phyloP scores from a whole-genome alignment of 2,329 filamentous ascomycete species.

The Ceratocystiopsis minuta region DNA sequence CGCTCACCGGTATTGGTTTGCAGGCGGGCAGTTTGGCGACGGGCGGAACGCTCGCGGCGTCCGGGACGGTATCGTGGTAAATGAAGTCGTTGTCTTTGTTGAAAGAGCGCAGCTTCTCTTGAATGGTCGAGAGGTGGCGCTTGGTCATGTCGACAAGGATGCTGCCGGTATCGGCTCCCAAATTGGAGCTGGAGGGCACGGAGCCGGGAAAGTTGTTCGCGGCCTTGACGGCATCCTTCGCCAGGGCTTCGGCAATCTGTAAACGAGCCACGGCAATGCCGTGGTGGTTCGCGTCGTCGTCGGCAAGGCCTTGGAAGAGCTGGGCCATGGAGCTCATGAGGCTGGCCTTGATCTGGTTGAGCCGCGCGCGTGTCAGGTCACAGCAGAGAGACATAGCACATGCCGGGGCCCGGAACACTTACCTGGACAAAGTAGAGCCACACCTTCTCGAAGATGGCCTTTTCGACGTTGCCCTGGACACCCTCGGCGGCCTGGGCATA shows the following conservation, averaged over 20 bases:
- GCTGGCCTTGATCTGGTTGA: conserved; percentile 45
- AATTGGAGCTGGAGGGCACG: conserved; percentile 63
- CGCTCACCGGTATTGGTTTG: conserved; percentile 91
- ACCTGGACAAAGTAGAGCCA: conserved; percentile 75
- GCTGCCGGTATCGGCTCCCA: conserved; percentile 60
- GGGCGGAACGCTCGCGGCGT: conserved; percentile 60
- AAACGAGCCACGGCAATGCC: conserved; percentile 71
- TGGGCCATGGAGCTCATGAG: conserved; percentile 75
- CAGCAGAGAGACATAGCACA: conserved; percentile 11
- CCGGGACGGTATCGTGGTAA: conserved; percentile 83
- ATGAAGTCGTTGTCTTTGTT: conserved; percentile 96
- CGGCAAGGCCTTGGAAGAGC: conserved; percentile 82
- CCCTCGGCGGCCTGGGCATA: conserved; percentile 81
- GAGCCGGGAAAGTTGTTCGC: conserved; percentile 67
- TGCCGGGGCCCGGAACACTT: conserved; percentile 13
- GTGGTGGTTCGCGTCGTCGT: conserved; percentile 76
- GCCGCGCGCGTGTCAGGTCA: too few species aligned
- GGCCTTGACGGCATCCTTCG: conserved; percentile 58
- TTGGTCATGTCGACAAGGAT: conserved; percentile 67
- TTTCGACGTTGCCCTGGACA: conserved; percentile 79
- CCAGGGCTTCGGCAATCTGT: conserved; percentile 60
- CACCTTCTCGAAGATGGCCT: conserved; percentile 82
- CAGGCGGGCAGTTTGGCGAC: conserved; percentile 87
- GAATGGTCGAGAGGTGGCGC: conserved; percentile 60
- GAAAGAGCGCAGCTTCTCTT: conserved; percentile 60